Percentiles rank a stretch among this genome's conserved stretches.
Evolutionary conservation across 2,329 filamentous ascomycete genomes (phyloP).

Genomic region (Penicillium sp.): DNA sequence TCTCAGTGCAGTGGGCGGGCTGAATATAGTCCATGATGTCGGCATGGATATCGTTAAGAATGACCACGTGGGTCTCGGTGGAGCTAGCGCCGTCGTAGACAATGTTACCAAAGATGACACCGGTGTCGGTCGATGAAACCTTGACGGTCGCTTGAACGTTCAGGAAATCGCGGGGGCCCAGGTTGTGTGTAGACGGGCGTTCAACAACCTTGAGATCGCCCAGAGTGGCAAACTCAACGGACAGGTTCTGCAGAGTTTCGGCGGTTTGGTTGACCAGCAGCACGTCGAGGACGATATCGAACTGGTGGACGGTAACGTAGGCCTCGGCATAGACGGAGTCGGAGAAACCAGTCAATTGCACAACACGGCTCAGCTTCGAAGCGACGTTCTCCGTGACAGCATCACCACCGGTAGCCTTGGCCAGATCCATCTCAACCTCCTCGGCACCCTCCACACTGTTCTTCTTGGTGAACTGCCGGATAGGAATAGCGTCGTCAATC

Average conservation of each 20-base stretch:
- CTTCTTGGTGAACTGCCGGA: constrained; percentile 92
- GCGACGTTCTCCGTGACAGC: constrained; percentile 81
- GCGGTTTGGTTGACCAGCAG: constrained; percentile 96
- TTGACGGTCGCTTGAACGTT: constrained; percentile 99
- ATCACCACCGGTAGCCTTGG: constrained; percentile 93
- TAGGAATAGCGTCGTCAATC: constrained; percentile 91
- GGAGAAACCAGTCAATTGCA: constrained; percentile 97
- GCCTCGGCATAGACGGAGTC: constrained; percentile 98
- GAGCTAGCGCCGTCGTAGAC: constrained; percentile 94
- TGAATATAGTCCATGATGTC: constrained; percentile 99
- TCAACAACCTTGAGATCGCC: constrained; percentile 98
- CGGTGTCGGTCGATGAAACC: constrained; percentile 96
- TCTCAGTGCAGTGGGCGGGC: constrained; percentile 93
- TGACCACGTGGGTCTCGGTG: constrained; percentile 94
- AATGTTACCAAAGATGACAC: constrained; percentile 98
- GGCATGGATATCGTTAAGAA: constrained; percentile 96
- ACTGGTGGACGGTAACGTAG: constrained; percentile 98
- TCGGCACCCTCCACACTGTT: constrained; percentile 80
- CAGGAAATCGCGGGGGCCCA: constrained; percentile 94
- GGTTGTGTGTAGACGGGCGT: constrained; percentile 92
- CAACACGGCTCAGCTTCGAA: constrained; percentile 93
- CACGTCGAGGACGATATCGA: constrained; percentile 96
- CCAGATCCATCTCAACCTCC: constrained; percentile 86
- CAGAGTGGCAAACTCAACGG: constrained; percentile 97
- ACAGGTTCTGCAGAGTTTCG: constrained; percentile 94